These are phyloP conservation scores for Neofusicoccum ribis DNA, from an alignment of 2,329 filamentous ascomycete genomes.

Conservation along the genomic window DNA sequence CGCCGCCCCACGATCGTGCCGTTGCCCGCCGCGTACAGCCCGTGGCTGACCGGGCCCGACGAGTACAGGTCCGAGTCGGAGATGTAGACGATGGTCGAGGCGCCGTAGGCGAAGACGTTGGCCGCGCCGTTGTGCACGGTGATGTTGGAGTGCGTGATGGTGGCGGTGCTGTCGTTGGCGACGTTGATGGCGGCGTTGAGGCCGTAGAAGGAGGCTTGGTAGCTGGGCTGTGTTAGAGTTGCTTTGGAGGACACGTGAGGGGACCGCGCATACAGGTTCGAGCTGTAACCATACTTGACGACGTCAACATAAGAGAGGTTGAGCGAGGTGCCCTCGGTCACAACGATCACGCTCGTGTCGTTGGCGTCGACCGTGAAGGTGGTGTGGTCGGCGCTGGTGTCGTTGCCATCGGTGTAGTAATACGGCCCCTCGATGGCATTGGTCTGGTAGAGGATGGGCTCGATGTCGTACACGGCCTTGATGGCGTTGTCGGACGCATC, in stretches of 20 bases:
- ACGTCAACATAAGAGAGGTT: constrained; percentile 19
- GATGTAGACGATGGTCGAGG: constrained; percentile 30
- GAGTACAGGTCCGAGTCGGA: constrained; percentile 32
- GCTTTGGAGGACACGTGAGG: too few species aligned
- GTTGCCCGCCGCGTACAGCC: constrained; percentile 36
- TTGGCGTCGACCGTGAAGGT: neutral
- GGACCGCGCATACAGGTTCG: constrained; percentile 23
- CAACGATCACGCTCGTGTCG: constrained; percentile 6
- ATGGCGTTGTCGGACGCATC: constrained; percentile 10
- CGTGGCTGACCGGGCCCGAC: constrained; percentile 34
- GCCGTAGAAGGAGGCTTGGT: constrained; percentile 28
- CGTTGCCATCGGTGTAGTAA: neutral
- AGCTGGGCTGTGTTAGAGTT: neutral
- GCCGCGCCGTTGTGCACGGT: constrained; percentile 38
- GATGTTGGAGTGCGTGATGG: constrained; percentile 32
- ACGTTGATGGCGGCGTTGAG: constrained; percentile 12
- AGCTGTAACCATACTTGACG: constrained; percentile 33
- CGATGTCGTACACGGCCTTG: constrained; percentile 14
- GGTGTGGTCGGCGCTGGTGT: neutral
- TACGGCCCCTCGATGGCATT: neutral
- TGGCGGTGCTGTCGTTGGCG: constrained; percentile 28
- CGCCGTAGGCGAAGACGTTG: constrained; percentile 35
- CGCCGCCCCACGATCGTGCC: constrained; percentile 31
- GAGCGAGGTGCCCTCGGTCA: neutral
- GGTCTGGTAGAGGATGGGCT: constrained; percentile 5